Evolutionary conservation across 495 filamentous ascomycete genomes (phyloP).

Genomic region (Penicillium chermesinum): DNA sequence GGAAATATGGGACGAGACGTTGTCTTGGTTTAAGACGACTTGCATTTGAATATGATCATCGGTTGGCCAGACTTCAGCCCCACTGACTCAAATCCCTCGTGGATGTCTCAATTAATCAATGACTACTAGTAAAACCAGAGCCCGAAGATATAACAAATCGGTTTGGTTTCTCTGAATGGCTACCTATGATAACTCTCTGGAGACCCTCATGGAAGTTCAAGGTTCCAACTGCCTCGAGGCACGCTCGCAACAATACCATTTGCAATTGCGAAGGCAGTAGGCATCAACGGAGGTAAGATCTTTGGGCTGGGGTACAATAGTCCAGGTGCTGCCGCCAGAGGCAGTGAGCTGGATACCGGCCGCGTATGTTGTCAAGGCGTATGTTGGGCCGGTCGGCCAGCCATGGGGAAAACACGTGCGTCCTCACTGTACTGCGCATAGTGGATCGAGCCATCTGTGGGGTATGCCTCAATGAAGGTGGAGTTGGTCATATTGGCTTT

Average conservation of each 20-base stretch:
- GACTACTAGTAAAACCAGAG: too few relatives aligned
- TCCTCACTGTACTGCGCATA: slow-evolving; percentile 53
- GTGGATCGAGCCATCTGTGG: slow-evolving; percentile 47
- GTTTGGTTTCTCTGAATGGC: too few relatives aligned
- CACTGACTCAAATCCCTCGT: too few relatives aligned
- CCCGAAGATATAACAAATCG: too few relatives aligned
- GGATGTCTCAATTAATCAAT: too few relatives aligned
- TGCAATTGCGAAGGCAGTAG: slow-evolving; percentile 31
- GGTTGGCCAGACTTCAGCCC: background rate
- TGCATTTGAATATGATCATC: background rate
- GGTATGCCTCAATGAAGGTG: slow-evolving; percentile 57
- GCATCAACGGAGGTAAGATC: slow-evolving; percentile 44
- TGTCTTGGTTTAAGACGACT: background rate
- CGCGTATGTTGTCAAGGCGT: slow-evolving; percentile 42
- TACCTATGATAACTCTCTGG: background rate
- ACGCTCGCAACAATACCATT: slow-evolving; percentile 8
- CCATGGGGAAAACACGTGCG: slow-evolving; percentile 51
- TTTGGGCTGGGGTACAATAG: slow-evolving; percentile 42
- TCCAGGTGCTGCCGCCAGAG: slow-evolving; percentile 43
- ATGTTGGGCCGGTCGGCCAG: slow-evolving; percentile 54
- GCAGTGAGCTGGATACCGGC: slow-evolving; percentile 45
- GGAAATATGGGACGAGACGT: background rate
- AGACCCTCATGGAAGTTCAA: background rate
- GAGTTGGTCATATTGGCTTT: slow-evolving; percentile 55
- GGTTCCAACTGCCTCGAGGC: slow-evolving; percentile 12